Conservation (phyloP, 2,329 filamentous ascomycete genomes). For the Plectosphaerella plurivora region DNA sequence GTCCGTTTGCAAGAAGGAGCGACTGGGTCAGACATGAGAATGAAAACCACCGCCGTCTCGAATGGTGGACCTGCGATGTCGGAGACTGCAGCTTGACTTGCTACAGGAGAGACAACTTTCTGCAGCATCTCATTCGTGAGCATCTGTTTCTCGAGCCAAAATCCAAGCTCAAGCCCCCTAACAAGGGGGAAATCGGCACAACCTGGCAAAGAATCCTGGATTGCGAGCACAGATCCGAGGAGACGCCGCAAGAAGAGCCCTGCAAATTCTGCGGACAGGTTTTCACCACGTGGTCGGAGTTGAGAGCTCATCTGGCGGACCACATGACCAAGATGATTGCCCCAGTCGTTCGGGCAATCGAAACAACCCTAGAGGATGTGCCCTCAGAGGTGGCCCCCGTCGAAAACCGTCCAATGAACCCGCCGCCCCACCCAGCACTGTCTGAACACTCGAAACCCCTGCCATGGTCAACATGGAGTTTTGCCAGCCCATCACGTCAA, state of each 20-base stretch:
- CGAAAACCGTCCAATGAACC: no score
- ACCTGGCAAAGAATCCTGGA: constrained; percentile 75
- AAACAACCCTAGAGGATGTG: no score
- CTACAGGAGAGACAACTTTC: constrained; percentile 86
- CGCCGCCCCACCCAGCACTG: no score
- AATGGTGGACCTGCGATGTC: constrained; percentile 85
- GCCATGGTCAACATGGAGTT: no score
- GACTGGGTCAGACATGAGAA: constrained; percentile 96
- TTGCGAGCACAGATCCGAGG: constrained; percentile 67
- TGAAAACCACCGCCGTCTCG: constrained; percentile 81
- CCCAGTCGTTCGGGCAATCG: constrained; percentile 53
- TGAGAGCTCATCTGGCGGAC: constrained; percentile 88
- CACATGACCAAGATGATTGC: constrained; percentile 92
- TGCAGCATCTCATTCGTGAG: constrained; percentile 87
- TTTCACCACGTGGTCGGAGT: constrained; percentile 84
- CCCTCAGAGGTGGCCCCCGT: no score
- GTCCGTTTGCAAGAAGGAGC: constrained; percentile 91
- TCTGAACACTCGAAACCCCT: no score
- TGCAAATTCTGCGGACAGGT: constrained; percentile 83
- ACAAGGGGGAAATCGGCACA: constrained; percentile 59
- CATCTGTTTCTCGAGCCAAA: constrained; percentile 84
- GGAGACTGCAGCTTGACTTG: constrained; percentile 78
- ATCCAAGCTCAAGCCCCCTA: constrained; percentile 66
- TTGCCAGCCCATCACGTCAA: no score
- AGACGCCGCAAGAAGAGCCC: constrained; percentile 66